Base-by-base conservation (phyloP, 2,329 filamentous ascomycete species). In the Curvularia hawaiiensis region DNA sequence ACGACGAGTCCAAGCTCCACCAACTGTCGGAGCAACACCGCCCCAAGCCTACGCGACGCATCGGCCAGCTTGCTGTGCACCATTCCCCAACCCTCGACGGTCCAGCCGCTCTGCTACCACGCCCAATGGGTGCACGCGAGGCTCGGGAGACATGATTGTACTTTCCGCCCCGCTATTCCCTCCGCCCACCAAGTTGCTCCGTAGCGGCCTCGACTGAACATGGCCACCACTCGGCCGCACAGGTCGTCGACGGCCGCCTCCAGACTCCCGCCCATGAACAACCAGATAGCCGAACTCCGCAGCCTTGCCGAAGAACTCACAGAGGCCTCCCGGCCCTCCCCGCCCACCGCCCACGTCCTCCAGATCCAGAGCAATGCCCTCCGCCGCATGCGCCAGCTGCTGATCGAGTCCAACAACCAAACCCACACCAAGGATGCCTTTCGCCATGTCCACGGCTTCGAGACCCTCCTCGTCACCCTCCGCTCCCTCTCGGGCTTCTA, bases 381-480 rank as follows among this genome's bases (percentile, higher is more conserved):
- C 55, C 84, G 86, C 63, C 83, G 86, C 50, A 84, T 94, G 58
- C 85, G 88, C 68, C 89, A 91, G 75, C 79, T 83, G 54, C 79
- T 87, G 46, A 83, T 86, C 61, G 83, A 85, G 56, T 78, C 78
- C 60, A 76, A 77, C 63, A 75, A 79, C 56, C 77, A 80, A 28
- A 77, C 77, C 49, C 79, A 82, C 58, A 80, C 81, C 44, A 91
- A 92, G 78, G 91, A 96, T 78, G 88, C 91, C 66, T 97, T 97
- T 73, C 87, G 93, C 64, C 87, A 91, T 70, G 83, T 92, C 26
- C 82, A 85, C 55, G 93, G 93, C 68, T 97, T 96, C 75, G 86
- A 91, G 67, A 83, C 84, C 43, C 78, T 96, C 22, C 80, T 97
- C 52, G 81, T 86, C 41, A 83, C 90, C 26, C 79, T 96, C 22